Evolutionary conservation across 2,329 filamentous ascomycete species (phyloP).

Genomic region (Stenocarpella maydis): DNA sequence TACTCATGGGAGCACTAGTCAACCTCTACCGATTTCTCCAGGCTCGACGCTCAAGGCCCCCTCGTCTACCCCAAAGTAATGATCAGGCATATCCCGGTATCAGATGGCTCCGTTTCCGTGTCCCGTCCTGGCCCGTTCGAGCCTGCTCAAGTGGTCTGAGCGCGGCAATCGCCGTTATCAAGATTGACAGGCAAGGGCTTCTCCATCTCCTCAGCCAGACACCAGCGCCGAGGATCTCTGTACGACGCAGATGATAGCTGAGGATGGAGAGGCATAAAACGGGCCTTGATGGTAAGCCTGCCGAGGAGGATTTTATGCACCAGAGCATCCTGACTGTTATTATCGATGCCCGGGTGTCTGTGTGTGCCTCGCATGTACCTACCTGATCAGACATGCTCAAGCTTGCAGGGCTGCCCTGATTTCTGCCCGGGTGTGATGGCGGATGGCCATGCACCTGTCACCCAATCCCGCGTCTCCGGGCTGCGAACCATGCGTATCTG

Average conservation of each 20-base stretch:
- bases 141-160: not conserved
- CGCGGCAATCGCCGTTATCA: not conserved
- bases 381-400: not conserved
- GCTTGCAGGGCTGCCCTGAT: conserved; percentile 8
- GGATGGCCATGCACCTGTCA: not conserved
- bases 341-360: not conserved
- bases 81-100: not conserved
- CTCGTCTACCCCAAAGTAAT: not conserved
- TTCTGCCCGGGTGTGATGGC: too few species aligned
- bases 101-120: not conserved
- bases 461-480: conserved; percentile 3
- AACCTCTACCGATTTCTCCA: not conserved
- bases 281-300: not conserved
- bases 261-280: not conserved
- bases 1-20: not conserved
- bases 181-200: not conserved
- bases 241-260: not conserved
- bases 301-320: not conserved
- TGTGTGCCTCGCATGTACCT: not conserved
- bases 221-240: not conserved
- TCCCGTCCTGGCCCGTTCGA: not conserved
- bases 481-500: conserved; percentile 6
- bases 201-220: not conserved
- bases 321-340: not conserved
- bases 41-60: not conserved